Base-by-base conservation (phyloP, 2,329 filamentous ascomycete species). In the Pseudocercospora macadamiae region DNA sequence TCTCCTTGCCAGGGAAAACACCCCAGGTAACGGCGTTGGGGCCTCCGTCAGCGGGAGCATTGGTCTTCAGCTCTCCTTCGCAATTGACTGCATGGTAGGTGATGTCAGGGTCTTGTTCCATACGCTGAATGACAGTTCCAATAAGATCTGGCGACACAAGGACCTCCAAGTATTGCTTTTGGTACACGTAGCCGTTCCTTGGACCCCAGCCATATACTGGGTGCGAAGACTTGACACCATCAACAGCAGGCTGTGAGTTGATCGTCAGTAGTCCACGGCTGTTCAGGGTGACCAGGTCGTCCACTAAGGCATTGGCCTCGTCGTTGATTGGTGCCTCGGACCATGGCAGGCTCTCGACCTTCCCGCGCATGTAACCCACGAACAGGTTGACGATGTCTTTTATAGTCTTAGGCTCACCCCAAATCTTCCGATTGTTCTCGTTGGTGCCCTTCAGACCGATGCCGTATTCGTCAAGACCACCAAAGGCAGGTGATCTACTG, bases 11-110 rank as follows among this genome's bases (percentile, higher is more conserved):
- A 0, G 95, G 93, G 80, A 97, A 99, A 30, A 99, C 96, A 76
- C 95, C 95, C 95, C 95, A 99, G 1, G 95, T 99, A 51, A 99
- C 90, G n/a, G 95, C 95, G 70, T 99, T 99, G 34, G 95, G 95
- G 5, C 72, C 71, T 4, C 91, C 90, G 67, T 96, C 91, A 19
- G 86, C 85, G 7, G 88, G 87, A 1, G 91, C 87, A 71, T 99
- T 97, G 25, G 91, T 95, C 74, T 87, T 87, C 56, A 97, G 82
- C 57, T 88, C 85, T 25, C 93, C 93, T 18, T 83, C 82, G 75
- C 91, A 93, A 68, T 90, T 95, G 62, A 97, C 91, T 47, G 92
- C 91, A 70, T 97, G 96, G 79, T 96, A 99, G 0, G 93, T 97
- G 71, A 99, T 80, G 66, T 96, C 89, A 2, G 88, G 84, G 69